phyloP scores from a whole-genome alignment of 2,329 filamentous ascomycete genomes.

The Chaetothyriales sp. region DNA sequence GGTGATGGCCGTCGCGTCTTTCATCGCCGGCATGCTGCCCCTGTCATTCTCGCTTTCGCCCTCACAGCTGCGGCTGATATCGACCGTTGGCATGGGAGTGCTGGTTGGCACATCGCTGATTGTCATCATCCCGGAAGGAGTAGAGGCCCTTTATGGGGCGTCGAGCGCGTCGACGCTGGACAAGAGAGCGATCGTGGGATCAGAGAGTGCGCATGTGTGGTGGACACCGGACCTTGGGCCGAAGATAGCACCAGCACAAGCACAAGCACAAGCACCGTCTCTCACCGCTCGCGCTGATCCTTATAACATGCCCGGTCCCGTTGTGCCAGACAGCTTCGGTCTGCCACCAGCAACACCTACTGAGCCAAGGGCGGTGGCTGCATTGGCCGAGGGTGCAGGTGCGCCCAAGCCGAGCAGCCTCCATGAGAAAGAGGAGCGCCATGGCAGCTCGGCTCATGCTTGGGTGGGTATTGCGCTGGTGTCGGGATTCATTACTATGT shows the following conservation, averaged over 20 bases:
- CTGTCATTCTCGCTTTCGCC: slow-evolving; percentile 76
- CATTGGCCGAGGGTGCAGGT: slow-evolving; percentile 18
- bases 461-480: slow-evolving; percentile 80
- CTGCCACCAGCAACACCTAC: slow-evolving; percentile 18
- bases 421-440: slow-evolving; percentile 27
- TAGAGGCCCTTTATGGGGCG: slow-evolving; percentile 68
- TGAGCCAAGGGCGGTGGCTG: slow-evolving; percentile 15
- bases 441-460: slow-evolving; percentile 44
- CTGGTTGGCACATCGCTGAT: slow-evolving; percentile 89
- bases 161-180: slow-evolving; percentile 1
- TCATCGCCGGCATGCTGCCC: slow-evolving; percentile 79
- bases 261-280: too few species aligned
- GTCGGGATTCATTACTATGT: slow-evolving; percentile 89
- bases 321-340: slow-evolving; percentile 14
- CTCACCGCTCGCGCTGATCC: slow-evolving; percentile 5
- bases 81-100: slow-evolving; percentile 82
- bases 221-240: not conserved
- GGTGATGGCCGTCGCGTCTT: slow-evolving; percentile 60
- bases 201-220: not conserved
- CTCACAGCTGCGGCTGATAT: slow-evolving; percentile 75
- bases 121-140: slow-evolving; percentile 92
- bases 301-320: slow-evolving; percentile 20
- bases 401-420: slow-evolving; percentile 26
- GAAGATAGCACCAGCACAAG: too few species aligned
- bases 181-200: slow-evolving; percentile 6